Evolutionary conservation across 2,329 filamentous ascomycete genomes (phyloP).

Genomic region (Fusarium verticillioides): DNA sequence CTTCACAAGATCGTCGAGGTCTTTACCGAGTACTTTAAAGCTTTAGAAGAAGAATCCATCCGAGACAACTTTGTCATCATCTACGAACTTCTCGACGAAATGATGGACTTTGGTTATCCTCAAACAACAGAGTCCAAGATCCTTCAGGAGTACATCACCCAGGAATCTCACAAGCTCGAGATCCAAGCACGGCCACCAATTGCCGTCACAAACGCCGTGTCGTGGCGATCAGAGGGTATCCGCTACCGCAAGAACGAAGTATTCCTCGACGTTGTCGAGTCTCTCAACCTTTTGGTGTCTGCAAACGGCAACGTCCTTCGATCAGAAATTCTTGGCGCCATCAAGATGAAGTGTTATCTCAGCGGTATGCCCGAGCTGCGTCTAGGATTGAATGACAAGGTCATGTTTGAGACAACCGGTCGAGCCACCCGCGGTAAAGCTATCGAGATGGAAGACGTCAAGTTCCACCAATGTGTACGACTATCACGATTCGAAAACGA

Average conservation of each 20-base stretch:
- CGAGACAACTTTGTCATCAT: conserved; percentile 99
- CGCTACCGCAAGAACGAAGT: conserved; percentile 99
- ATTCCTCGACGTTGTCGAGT: conserved; percentile 97
- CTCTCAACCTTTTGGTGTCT: conserved; percentile 93
- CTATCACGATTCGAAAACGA: conserved; percentile 98
- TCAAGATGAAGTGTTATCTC: conserved; percentile 99
- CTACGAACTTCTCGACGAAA: conserved; percentile 97
- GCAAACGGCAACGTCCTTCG: conserved; percentile 94
- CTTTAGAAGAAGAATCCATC: conserved; percentile 97
- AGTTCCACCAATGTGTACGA: conserved; percentile 98
- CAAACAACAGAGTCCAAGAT: conserved; percentile 99
- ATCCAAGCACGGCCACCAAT: conserved; percentile 96
- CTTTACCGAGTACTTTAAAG: conserved; percentile 99
- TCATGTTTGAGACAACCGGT: conserved; percentile 99
- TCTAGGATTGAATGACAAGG: conserved; percentile 96
- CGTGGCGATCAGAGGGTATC: conserved; percentile 97
- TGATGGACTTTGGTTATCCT: conserved; percentile 99
- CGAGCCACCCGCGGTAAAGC: conserved; percentile 94
- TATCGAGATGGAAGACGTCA: conserved; percentile 99
- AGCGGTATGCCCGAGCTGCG: conserved; percentile 98
- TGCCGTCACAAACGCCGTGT: conserved; percentile 97
- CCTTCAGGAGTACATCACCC: conserved; percentile 98
- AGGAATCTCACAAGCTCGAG: conserved; percentile 98
- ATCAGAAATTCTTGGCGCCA: conserved; percentile 93
- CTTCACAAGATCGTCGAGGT: conserved; percentile 98